Base-by-base conservation (phyloP, 2,329 filamentous ascomycete species). In the Phialophora chinensis region DNA sequence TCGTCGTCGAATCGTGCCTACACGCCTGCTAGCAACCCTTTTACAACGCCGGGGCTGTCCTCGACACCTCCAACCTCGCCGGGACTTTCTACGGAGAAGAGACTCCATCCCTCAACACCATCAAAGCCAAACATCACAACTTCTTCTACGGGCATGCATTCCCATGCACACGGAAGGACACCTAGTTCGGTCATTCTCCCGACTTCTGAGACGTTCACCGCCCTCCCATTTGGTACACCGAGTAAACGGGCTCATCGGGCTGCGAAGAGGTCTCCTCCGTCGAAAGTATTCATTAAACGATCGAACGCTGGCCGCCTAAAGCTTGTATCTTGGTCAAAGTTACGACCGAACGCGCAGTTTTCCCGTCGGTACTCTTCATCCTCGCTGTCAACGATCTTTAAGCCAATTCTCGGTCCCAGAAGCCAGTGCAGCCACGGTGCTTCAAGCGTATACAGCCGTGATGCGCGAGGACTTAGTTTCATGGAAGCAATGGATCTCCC, bases 391-490 rank as follows among this genome's bases (percentile, higher is more conserved):
- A 66, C 65, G 12, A 63, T 66, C 20, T 60, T 64, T 42, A 69
- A 67, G 49, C 68, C 65, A 17, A 67, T 66, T 14, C 57, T 66
- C 20, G 44, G 33, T 4, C n/a, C 60, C 20, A 60, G 25, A 35
- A 62, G 60, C 31, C 60, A 57, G 27, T 55, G 42, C 29, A 66
- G 65, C 23, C 35, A 58, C 11, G 56, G 59, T 47, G 62, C 67
- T 12, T 69, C 68, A 53, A 73, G 71, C 55, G 55, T 68, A 20
- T 73, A 72, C 56, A 72, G 70, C 57, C 63, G 64, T 31, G 67
- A 73, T 50, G 63, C 66, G 12, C 59, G 53, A 57, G 69, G 62
- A 5, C 31, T 72, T 33, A 70, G 66, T 53, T 56, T 69, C 8
- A 49, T 44, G 10, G 63, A 53, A 31, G 68, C 52, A 23, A 50